Percentiles rank a stretch among this genome's conserved stretches.
Conservation (phyloP, 2,329 filamentous ascomycete species). For the Diaporthe vexans region DNA sequence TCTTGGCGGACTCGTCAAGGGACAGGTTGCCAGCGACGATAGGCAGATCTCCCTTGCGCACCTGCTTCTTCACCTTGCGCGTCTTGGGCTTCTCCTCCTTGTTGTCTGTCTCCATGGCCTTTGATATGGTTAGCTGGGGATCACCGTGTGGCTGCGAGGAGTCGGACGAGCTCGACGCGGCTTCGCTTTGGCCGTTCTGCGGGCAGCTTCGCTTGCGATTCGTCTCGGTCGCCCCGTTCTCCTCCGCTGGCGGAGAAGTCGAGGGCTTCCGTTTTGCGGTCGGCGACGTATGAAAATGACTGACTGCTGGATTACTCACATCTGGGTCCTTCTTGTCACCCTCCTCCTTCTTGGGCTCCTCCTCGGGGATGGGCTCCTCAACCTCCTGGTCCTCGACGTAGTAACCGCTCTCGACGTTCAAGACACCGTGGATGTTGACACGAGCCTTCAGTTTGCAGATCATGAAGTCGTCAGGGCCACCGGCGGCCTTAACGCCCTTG, state of each 20-base stretch:
- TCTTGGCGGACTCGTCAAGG: constrained; percentile 78
- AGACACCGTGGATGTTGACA: constrained; percentile 93
- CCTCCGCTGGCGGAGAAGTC: constrained; percentile 25
- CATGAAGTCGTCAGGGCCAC: constrained; percentile 97
- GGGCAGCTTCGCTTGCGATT: constrained; percentile 39
- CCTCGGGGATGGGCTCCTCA: constrained; percentile 89
- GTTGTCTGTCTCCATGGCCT: constrained; percentile 90
- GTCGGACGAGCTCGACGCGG: constrained; percentile 12
- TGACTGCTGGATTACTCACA: constrained; percentile 68
- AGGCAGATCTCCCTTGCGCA: constrained; percentile 95
- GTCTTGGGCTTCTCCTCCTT: constrained; percentile 80
- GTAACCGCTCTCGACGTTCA: constrained; percentile 97
- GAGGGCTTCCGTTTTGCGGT: constrained; percentile 36
- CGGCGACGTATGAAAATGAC: constrained; percentile 18
- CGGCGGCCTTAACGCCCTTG: constrained; percentile 91
- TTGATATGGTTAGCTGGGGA: constrained; percentile 42
- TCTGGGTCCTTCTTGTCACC: constrained; percentile 77
- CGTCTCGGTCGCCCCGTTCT: constrained; percentile 17
- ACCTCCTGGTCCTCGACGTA: constrained; percentile 98
- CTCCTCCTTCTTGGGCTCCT: constrained; percentile 63
- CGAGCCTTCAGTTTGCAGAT: constrained; percentile 99
- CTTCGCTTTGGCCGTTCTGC: constrained; percentile 6
- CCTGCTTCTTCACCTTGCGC: constrained; percentile 99
- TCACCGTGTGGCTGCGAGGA: constrained; percentile 7
- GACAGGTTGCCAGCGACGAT: constrained; percentile 87